Evolutionary conservation across 495 filamentous ascomycete genomes (phyloP).

Genomic region (Corynascus novoguineensis): DNA sequence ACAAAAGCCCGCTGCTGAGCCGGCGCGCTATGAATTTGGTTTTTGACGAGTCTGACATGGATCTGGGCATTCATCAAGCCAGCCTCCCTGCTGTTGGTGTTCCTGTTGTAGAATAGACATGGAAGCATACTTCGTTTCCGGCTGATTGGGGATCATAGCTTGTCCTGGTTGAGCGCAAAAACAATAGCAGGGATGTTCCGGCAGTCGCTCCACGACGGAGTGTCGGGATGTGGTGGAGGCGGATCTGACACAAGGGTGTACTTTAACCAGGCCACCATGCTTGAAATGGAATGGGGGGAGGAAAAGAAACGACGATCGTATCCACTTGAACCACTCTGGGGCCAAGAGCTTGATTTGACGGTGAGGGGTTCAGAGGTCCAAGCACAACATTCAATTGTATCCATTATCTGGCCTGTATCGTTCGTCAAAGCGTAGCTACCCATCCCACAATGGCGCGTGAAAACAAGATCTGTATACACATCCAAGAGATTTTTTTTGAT

Average conservation of each 20-base stretch:
- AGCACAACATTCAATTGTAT: neutral
- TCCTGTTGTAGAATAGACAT: neutral
- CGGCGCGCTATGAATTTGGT: slow-evolving; percentile 27
- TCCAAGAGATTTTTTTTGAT: too few species aligned
- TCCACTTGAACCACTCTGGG: neutral
- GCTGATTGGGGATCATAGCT: neutral
- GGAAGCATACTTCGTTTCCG: neutral
- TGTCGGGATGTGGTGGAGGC: neutral
- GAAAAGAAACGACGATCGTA: neutral
- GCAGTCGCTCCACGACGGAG: neutral
- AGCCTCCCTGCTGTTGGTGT: too few species aligned
- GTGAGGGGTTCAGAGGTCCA: neutral
- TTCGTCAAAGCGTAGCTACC: neutral
- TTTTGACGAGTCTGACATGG: slow-evolving; percentile 22
- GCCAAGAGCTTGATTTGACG: neutral
- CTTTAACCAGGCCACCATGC: neutral
- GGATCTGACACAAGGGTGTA: neutral
- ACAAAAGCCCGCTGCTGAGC: slow-evolving; percentile 31
- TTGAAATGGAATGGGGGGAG: neutral
- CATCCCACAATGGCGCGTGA: neutral
- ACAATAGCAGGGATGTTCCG: neutral
- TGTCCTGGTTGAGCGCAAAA: neutral
- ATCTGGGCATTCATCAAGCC: neutral
- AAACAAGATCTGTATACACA: neutral
- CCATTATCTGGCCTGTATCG: neutral